Evolutionary conservation across 1,284 basidiomycete genomes (phyloP).

Genomic region (Afroboletus lepidellus): DNA sequence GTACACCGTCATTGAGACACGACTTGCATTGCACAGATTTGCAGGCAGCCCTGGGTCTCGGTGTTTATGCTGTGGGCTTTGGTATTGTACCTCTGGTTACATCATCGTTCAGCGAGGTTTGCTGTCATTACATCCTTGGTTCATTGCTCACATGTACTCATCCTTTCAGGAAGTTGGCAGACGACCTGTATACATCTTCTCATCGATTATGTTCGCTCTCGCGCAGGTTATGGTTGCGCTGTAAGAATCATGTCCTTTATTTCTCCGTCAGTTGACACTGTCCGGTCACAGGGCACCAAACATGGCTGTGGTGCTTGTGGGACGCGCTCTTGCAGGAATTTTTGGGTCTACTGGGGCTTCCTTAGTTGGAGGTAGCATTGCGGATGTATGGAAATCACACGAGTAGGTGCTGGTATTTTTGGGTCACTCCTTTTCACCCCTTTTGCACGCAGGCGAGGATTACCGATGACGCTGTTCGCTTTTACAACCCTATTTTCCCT

Average conservation of each 20-base stretch:
- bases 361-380: slow-evolving; percentile 62
- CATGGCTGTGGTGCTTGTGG: slow-evolving; percentile 22
- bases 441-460: slow-evolving; percentile 42
- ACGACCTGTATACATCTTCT: slow-evolving; percentile 44
- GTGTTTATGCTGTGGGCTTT: slow-evolving; percentile 46
- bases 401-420: slow-evolving; percentile 17
- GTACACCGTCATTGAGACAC: slow-evolving; percentile 37
- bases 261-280: not conserved
- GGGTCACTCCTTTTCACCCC: not conserved
- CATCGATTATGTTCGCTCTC: slow-evolving; percentile 38
- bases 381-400: slow-evolving; percentile 40
- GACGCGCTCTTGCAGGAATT: slow-evolving; percentile 25
- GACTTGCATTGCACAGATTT: slow-evolving; percentile 40
- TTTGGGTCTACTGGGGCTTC: slow-evolving; percentile 52
- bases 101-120: slow-evolving; percentile 46
- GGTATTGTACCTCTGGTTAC: slow-evolving; percentile 45
- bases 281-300: slow-evolving; percentile 25
- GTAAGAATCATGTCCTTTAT: slow-evolving; percentile 31
- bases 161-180: slow-evolving; percentile 44
- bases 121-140: not conserved
- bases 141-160: not conserved
- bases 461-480: slow-evolving; percentile 57
- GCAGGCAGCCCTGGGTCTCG: slow-evolving; percentile 38
- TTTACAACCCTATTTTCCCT: slow-evolving; percentile 45
- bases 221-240: slow-evolving; percentile 39